Percentiles rank a stretch among this genome's conserved stretches.
Conservation (phyloP, 2,329 filamentous ascomycete species). For the Colletotrichum tanaceti region DNA sequence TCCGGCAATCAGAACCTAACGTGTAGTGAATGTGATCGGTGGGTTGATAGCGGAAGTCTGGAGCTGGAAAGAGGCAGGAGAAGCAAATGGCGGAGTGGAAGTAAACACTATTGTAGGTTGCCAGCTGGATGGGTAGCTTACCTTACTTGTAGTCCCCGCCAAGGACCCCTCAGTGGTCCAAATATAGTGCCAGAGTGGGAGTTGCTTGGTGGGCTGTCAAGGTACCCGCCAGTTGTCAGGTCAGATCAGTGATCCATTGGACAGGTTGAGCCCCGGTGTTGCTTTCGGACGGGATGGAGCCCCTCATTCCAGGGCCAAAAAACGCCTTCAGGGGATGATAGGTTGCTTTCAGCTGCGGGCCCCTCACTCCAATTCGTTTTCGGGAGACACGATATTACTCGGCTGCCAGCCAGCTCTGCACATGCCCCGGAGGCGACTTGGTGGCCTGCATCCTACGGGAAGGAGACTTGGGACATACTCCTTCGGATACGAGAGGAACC, state of each 20-base stretch:
- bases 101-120: conserved; percentile 23
- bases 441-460: conserved; percentile 12
- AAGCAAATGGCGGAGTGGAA: conserved; percentile 31
- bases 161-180: conserved; percentile 37
- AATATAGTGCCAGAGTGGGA: conserved; percentile 37
- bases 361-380: conserved; percentile 35
- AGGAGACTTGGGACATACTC: neutral
- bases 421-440: conserved; percentile 15
- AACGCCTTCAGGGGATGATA: conserved; percentile 35
- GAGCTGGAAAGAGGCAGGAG: conserved; percentile 4
- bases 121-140: conserved; percentile 23
- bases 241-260: conserved; percentile 30
- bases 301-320: conserved; percentile 32
- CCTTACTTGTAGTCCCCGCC: conserved; percentile 41
- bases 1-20: neutral
- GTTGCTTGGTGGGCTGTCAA: conserved; percentile 30
- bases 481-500: conserved; percentile 31
- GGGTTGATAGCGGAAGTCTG: neutral
- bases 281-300: conserved; percentile 32
- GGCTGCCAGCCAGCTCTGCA: conserved; percentile 32
- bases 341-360: conserved; percentile 35
- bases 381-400: conserved; percentile 24
- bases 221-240: conserved; percentile 36
- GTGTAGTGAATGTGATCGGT: neutral
- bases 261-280: conserved; percentile 6